phyloP scores from a whole-genome alignment of 305 asterid genomes.

The Solanum chacoense region DNA sequence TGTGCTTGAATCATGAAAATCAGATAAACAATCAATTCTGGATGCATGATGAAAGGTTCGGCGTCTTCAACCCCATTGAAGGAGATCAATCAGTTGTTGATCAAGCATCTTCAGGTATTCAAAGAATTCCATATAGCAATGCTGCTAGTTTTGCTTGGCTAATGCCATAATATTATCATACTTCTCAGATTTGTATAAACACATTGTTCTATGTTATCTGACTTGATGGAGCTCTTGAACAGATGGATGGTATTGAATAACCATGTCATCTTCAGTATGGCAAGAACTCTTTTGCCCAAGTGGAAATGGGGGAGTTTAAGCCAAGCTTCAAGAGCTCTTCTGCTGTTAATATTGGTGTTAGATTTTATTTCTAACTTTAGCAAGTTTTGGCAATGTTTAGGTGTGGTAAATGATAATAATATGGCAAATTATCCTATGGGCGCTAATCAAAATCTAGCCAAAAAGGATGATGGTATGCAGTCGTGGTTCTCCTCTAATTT shows the following conservation, averaged over 20 bases:
- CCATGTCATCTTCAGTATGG: slow-evolving; percentile 30
- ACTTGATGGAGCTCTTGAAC: slow-evolving; percentile 55
- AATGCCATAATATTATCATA: slow-evolving; percentile 1
- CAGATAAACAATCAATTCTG: slow-evolving; percentile 28
- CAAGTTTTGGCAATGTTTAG: slow-evolving; percentile 50
- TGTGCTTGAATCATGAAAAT: slow-evolving; percentile 16
- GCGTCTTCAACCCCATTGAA: slow-evolving; percentile 20
- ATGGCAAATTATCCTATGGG: slow-evolving; percentile 27
- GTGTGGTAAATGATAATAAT: slow-evolving; percentile 37
- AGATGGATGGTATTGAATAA: slow-evolving; percentile 56
- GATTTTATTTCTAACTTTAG: slow-evolving; percentile 32
- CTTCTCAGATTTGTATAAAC: slow-evolving; percentile 4
- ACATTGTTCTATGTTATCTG: slow-evolving; percentile 23
- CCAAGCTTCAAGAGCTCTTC: slow-evolving; percentile 75
- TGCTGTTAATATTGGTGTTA: slow-evolving; percentile 17
- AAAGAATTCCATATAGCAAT: slow-evolving; percentile 14
- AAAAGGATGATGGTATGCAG: slow-evolving; percentile 38
- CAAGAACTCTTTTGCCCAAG: slow-evolving; percentile 67
- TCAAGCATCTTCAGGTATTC: slow-evolving; percentile 62
- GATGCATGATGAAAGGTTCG: slow-evolving; percentile 38
- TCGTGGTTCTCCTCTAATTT: slow-evolving; percentile 69
- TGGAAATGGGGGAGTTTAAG: slow-evolving; percentile 87
- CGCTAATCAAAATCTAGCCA: slow-evolving; percentile 32
- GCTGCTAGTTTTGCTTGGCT: slow-evolving; percentile 21
- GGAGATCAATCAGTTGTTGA: slow-evolving; percentile 21